Percentiles rank a stretch among this genome's conserved stretches.
Evolutionary conservation across 352 stramenopile species (phyloP).

Genomic region (Sclerospora graminicola): DNA sequence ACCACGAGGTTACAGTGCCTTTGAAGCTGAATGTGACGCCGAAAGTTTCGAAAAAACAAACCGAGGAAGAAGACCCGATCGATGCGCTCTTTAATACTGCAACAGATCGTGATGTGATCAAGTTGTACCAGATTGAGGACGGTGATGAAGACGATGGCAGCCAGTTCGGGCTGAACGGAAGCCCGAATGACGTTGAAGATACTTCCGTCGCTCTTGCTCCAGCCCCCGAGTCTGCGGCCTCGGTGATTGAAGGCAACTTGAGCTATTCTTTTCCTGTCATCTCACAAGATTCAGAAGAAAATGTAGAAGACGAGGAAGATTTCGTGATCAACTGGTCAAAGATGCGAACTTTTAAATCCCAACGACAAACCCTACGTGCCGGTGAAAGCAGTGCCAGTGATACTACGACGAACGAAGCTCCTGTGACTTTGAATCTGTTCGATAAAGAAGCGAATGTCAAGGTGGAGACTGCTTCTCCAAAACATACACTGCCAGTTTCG

Average conservation of each 20-base stretch:
- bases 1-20: not conserved
- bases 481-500: not conserved
- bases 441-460: not conserved
- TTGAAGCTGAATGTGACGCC: conserved; percentile 1
- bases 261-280: not conserved
- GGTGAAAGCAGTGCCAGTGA: conserved; percentile 1
- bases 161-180: not conserved
- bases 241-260: not conserved
- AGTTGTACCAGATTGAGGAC: conserved; percentile 12
- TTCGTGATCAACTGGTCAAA: conserved; percentile 37
- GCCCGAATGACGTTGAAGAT: conserved; percentile 1
- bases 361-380: conserved; percentile 8
- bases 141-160: not conserved
- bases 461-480: not conserved
- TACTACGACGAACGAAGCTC: not conserved
- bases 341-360: conserved; percentile 23
- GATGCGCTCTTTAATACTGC: conserved; percentile 57
- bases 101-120: conserved; percentile 33
- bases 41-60: not conserved
- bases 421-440: conserved; percentile 2
- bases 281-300: conserved; percentile 1
- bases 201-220: not conserved
- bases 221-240: conserved; percentile 1
- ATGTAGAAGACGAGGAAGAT: conserved; percentile 28
- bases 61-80: conserved; percentile 35